phyloP scores from a whole-genome alignment of 768 basidiomycete genomes.

The Amanita fuliginea region DNA sequence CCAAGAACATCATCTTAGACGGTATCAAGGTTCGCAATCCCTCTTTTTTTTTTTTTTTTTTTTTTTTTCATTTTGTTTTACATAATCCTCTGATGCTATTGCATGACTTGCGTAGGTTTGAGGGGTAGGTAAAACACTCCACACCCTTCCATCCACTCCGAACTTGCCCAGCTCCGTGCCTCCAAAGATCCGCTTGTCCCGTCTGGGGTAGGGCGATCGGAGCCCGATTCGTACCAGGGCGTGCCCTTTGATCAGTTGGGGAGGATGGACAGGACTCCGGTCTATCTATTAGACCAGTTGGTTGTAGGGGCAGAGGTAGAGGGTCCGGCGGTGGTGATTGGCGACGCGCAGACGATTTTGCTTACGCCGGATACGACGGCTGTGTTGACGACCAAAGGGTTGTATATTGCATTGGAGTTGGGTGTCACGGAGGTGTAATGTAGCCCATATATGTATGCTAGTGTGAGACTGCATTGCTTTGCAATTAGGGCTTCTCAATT shows the following conservation, averaged over 20 bases:
- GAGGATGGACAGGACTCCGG: slow-evolving; percentile 67
- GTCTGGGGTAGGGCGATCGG: too few species aligned
- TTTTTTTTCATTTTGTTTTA: too few species aligned
- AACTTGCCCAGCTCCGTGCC: slow-evolving; percentile 45
- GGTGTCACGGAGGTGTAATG: too few species aligned
- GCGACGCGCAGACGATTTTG: slow-evolving; percentile 92
- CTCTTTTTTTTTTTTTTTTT: too few species aligned
- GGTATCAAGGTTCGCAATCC: slow-evolving; percentile 88
- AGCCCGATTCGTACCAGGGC: slow-evolving; percentile 42
- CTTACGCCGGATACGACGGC: slow-evolving; percentile 66
- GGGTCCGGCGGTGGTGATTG: slow-evolving; percentile 92
- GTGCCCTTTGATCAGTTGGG: slow-evolving; percentile 81
- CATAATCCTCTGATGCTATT: too few species aligned
- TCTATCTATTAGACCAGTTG: slow-evolving; percentile 60
- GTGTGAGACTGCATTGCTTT: too few species aligned
- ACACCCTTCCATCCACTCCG: slow-evolving; percentile 69
- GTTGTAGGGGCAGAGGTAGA: slow-evolving; percentile 58
- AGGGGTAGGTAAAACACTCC: too few species aligned
- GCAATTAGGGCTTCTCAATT: too few species aligned
- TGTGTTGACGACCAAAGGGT: slow-evolving; percentile 60
- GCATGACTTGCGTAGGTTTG: too few species aligned
- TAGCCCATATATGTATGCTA: too few species aligned
- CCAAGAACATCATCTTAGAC: slow-evolving; percentile 77
- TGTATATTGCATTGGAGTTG: too few species aligned
- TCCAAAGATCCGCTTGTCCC: slow-evolving; percentile 12